These are phyloP conservation scores for Juncus inflexus DNA, from an alignment of 176 grass and related monocot genomes.

Conservation along the genomic window DNA sequence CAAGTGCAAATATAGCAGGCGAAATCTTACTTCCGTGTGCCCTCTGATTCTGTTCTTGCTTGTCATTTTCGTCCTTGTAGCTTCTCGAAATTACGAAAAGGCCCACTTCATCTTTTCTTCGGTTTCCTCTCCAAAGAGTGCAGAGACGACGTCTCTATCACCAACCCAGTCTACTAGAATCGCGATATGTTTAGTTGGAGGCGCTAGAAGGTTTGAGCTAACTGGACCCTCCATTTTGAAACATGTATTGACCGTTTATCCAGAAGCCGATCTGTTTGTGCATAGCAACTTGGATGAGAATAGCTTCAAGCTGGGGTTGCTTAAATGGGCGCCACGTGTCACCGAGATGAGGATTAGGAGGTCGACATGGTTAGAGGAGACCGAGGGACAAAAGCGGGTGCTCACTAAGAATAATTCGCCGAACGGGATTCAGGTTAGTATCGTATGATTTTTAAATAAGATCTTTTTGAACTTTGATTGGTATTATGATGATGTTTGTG, in stretches of 20 bases:
- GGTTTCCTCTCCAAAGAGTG: not conserved
- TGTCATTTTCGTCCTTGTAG: not conserved
- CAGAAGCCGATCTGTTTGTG: constrained; percentile 60
- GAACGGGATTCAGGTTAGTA: constrained; percentile 82
- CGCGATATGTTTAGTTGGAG: constrained; percentile 81
- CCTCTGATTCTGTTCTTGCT: constrained; percentile 9
- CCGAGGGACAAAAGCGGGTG: constrained; percentile 26
- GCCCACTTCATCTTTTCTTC: not conserved
- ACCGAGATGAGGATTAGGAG: constrained; percentile 48
- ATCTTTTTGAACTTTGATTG: not conserved
- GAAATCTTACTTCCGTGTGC: not conserved
- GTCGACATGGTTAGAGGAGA: constrained; percentile 36
- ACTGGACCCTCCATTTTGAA: constrained; percentile 72
- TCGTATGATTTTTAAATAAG: not conserved
- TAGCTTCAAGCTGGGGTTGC: constrained; percentile 65
- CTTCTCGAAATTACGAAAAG: constrained; percentile 9
- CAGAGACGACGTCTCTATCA: not conserved
- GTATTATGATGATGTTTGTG: too few species aligned
- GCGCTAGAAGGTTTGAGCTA: constrained; percentile 80
- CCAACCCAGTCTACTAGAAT: not conserved
- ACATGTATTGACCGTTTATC: constrained; percentile 37
- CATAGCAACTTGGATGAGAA: constrained; percentile 71
- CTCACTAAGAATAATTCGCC: constrained; percentile 60
- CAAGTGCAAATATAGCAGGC: not conserved
- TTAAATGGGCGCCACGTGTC: constrained; percentile 24